Base-by-base conservation (phyloP, 1,284 basidiomycete genomes). In the Clitocybe nebularis region DNA sequence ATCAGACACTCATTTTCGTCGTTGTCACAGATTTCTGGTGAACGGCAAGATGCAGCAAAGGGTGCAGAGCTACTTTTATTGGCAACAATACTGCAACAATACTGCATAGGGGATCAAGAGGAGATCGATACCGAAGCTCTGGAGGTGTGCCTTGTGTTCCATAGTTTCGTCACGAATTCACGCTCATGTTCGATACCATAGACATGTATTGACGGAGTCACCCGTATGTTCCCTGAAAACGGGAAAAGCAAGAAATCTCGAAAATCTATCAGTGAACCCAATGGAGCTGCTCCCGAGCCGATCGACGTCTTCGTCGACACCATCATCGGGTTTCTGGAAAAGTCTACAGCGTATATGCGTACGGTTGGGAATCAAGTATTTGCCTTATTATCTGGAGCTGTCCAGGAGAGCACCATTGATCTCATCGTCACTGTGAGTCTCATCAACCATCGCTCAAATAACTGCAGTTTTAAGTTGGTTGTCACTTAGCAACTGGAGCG, bases 281-380 rank as follows among this genome's bases (percentile, higher is more conserved):
- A 64, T 9, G 61, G 62, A 2, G 51, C 54, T 28, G 35, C 41
- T 17, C 61, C 64, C 0, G 72, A 77, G 30, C 83, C 90, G 1
- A 80, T 94, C 39, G 93, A 96, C 54, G 65, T 93, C 23, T 72
- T 98, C 26, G 83, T 94, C 36, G 94, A 98, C 58, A 77, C 79
- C 17, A 78, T 98, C 45, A 87, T 98, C 44, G 90, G 89, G 5
- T 84, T 92, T 57, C 68, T 99, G 38, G 93, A 98, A 60, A 79
- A 85, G 47, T 84, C 87, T 2, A 90, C 85, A 7, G 79, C 82
- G 25, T 95, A 92, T 63, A 75, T 91, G 61, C 83, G 92, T 16
- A 77, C 81, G 0, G 71, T 93, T 14, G 88, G 87, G 5, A 93
- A 85, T 47, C 81, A 91, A 50, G 84, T 83, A 3, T 96, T 98